phyloP scores from a whole-genome alignment of 306 rosid species.

The Corylus heterophylla region DNA sequence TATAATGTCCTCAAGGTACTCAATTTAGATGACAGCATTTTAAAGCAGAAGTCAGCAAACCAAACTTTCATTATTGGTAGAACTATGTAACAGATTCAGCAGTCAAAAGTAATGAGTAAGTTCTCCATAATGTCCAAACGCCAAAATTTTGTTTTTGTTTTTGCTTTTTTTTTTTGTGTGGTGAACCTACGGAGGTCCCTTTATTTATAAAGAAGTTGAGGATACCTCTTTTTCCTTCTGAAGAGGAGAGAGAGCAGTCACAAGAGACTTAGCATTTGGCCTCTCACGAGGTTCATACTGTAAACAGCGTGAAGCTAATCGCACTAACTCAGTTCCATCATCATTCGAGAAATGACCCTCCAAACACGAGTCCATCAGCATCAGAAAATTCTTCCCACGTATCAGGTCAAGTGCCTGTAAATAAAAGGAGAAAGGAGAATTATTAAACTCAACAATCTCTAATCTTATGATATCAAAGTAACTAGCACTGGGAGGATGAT shows the following conservation, averaged over 20 bases:
- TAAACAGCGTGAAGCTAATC: slow-evolving; percentile 83
- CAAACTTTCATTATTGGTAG: slow-evolving; percentile 17
- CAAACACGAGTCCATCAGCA: slow-evolving; percentile 87
- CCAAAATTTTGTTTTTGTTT: not conserved
- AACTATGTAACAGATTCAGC: slow-evolving; percentile 5
- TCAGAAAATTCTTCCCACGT: slow-evolving; percentile 61
- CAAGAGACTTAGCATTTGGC: slow-evolving; percentile 84
- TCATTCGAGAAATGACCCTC: slow-evolving; percentile 85
- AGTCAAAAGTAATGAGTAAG: slow-evolving; percentile 1
- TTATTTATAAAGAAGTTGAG: slow-evolving; percentile 6
- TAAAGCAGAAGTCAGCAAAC: slow-evolving; percentile 31
- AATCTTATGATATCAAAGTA: not conserved
- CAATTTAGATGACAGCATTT: slow-evolving; percentile 18
- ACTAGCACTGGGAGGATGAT: not conserved
- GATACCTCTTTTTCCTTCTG: slow-evolving; percentile 87
- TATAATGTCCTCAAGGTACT: slow-evolving; percentile 1
- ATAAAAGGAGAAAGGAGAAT: slow-evolving; percentile 20
- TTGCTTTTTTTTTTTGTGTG: not conserved
- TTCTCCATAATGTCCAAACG: not conserved
- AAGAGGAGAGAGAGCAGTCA: slow-evolving; percentile 69
- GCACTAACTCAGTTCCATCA: slow-evolving; percentile 82
- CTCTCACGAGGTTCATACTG: slow-evolving; percentile 86
- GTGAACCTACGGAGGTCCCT: not conserved
- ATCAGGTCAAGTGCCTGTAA: slow-evolving; percentile 84
- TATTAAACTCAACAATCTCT: slow-evolving; percentile 1